These are phyloP conservation scores for Eimeria mitis DNA, from an alignment of 169 alveolate species.

Conservation along the genomic window DNA sequence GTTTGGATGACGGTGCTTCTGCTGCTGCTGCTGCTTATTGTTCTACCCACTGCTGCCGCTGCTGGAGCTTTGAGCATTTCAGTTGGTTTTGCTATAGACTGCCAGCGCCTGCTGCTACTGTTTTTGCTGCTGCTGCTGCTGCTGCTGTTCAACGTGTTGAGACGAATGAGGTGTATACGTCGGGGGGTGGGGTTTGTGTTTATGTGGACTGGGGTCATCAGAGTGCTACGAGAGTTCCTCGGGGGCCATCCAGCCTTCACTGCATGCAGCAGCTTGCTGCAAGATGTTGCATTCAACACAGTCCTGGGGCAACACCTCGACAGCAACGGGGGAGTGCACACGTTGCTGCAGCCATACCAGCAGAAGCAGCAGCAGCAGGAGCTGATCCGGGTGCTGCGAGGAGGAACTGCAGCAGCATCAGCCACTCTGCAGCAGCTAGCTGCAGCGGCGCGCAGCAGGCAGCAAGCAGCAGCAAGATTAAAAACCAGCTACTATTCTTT, in stretches of 20 bases:
- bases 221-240: slow-evolving; percentile 69
- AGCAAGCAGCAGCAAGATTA: slow-evolving; percentile 71
- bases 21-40: slow-evolving; percentile 3
- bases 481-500: slow-evolving; percentile 84
- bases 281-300: slow-evolving; percentile 70
- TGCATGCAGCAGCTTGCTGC: slow-evolving; percentile 56
- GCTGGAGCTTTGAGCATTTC: not conserved
- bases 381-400: slow-evolving; percentile 29
- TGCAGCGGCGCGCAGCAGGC: slow-evolving; percentile 54
- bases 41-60: not conserved
- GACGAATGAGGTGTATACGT: not conserved
- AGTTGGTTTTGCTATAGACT: not conserved
- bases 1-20: not conserved
- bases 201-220: slow-evolving; percentile 16
- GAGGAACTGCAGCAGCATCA: slow-evolving; percentile 6
- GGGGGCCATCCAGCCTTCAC: slow-evolving; percentile 35
- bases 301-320: slow-evolving; percentile 85
- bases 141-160: not conserved
- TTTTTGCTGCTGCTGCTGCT: slow-evolving; percentile 4
- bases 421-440: slow-evolving; percentile 27
- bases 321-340: slow-evolving; percentile 52
- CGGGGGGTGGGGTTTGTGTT: not conserved
- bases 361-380: slow-evolving; percentile 38
- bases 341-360: slow-evolving; percentile 21
- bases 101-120: not conserved